Percentiles rank a stretch among this genome's conserved stretches.
phyloP scores from a whole-genome alignment of 1,139 yeast genomes.

The Kodamaea fungicola region DNA sequence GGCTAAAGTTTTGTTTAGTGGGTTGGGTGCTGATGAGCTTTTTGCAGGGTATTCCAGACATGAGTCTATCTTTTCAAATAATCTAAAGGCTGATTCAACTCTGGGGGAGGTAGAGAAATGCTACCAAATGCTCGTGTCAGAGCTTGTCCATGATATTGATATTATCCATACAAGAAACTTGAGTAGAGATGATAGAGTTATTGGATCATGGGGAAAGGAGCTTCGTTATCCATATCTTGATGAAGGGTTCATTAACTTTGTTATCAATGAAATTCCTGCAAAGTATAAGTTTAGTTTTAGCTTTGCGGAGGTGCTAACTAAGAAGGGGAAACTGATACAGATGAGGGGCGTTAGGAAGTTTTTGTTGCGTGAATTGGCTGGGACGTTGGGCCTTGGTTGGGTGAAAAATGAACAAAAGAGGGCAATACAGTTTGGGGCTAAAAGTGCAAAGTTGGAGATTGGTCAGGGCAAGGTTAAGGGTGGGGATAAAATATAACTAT shows the following conservation, averaged over 20 bases:
- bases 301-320: slow-evolving; percentile 29
- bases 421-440: slow-evolving; percentile 95
- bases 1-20: slow-evolving; percentile 76
- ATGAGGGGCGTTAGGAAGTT: slow-evolving; percentile 51
- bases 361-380: slow-evolving; percentile 63
- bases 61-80: slow-evolving; percentile 42
- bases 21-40: slow-evolving; percentile 95
- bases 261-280: slow-evolving; percentile 47
- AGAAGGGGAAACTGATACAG: slow-evolving; percentile 19
- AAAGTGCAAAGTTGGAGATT: slow-evolving; percentile 85
- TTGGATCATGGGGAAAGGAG: slow-evolving; percentile 85
- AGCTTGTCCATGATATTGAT: slow-evolving; percentile 65
- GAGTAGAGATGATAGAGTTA: slow-evolving; percentile 88
- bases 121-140: slow-evolving; percentile 33
- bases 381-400: slow-evolving; percentile 43
- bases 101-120: slow-evolving; percentile 15
- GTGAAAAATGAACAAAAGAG: slow-evolving; percentile 80
- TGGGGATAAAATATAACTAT: too few species aligned
- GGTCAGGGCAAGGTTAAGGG: slow-evolving; percentile 69
- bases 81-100: slow-evolving; percentile 13
- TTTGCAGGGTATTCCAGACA: slow-evolving; percentile 93
- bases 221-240: slow-evolving; percentile 86
- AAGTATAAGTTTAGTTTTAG: slow-evolving; percentile 42
- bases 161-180: slow-evolving; percentile 76
- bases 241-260: slow-evolving; percentile 52